A percentile compares a stretch with the other conserved stretches of the same genome.
Evolutionary conservation across 306 rosid genomes (phyloP).

Genomic region (Pyrus pyrifolia): DNA sequence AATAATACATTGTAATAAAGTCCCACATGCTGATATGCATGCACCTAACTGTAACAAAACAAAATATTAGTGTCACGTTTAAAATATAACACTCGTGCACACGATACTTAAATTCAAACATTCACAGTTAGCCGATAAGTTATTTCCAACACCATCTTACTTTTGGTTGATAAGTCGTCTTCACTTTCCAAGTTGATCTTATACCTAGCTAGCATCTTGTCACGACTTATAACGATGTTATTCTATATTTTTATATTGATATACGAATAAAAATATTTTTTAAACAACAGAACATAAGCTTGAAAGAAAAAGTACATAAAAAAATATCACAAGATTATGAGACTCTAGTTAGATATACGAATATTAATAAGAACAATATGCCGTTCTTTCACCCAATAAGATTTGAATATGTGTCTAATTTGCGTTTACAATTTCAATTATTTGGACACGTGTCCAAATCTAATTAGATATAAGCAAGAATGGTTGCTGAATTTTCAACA

Average conservation of each 20-base stretch:
- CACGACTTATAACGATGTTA: background rate
- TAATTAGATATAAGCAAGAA: rapidly evolving
- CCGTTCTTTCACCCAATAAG: too few relatives aligned
- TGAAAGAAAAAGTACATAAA: too few relatives aligned
- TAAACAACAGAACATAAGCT: too few relatives aligned
- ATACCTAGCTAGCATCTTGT: background rate
- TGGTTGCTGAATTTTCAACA: too few relatives aligned
- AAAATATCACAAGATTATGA: too few relatives aligned
- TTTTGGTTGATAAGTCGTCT: background rate
- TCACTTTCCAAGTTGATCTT: background rate
- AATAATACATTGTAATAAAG: background rate
- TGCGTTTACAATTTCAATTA: too few relatives aligned
- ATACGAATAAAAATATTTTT: background rate
- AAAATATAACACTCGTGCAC: background rate
- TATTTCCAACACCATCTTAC: background rate
- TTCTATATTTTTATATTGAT: background rate
- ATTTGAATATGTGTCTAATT: too few relatives aligned
- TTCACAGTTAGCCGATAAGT: too few relatives aligned
- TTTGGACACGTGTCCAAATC: too few relatives aligned
- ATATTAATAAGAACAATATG: too few relatives aligned
- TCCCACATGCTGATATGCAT: background rate
- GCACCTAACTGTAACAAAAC: background rate
- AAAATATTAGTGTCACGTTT: background rate
- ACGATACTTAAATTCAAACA: background rate
- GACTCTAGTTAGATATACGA: too few relatives aligned